Base-by-base conservation (phyloP, 202 grass and related monocot genomes). In the Hordeum pubiflorum region DNA sequence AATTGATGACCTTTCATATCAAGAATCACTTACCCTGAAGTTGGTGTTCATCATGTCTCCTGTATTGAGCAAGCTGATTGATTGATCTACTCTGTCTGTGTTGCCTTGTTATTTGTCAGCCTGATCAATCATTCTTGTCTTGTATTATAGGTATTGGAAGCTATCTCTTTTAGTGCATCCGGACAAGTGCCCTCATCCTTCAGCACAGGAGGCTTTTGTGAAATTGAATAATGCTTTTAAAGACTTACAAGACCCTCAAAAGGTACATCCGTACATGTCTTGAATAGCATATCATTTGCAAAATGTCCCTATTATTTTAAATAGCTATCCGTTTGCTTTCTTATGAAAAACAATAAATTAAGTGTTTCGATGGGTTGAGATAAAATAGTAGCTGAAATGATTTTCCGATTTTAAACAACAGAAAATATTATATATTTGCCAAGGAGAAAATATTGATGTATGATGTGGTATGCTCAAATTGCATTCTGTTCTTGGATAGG, bases 211-310 rank as follows among this genome's bases (percentile, higher is more conserved):
- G 62, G 92, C 90, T 0, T 97, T 97, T 33, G 94, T 97, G 20
- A 91, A 89, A 77, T 83, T 97, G 66, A 97, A 97, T 63, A 89
- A 97, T 60, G 92, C 95, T 54, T 97, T 94, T 74, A 97, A 97
- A 86, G 92, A 97, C 85, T 82, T 97, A 31, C 95, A 97, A 71
- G 92, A 97, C 84, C 76, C 95, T 73, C 87, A 89, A 84, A 97
- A 92, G 91, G 94, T 97, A 87, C 31, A 5, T 32, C 31, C 31
- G 31, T 32, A 32, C 70, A 75, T 14, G 33, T 85, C 29, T 79
- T 55, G 14, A 63, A 66, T 72, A 63, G 40, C 59, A 44, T 82
- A 12, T 66, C 21, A 26, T 13, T 54, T 54, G 50, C 9, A 31
- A 32, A 24, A 56, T 78, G 41, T 40, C 15, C 10, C 21, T 14